phyloP scores from a whole-genome alignment of 805 yeast genomes.

The Wickerhamomyces bisporus region DNA sequence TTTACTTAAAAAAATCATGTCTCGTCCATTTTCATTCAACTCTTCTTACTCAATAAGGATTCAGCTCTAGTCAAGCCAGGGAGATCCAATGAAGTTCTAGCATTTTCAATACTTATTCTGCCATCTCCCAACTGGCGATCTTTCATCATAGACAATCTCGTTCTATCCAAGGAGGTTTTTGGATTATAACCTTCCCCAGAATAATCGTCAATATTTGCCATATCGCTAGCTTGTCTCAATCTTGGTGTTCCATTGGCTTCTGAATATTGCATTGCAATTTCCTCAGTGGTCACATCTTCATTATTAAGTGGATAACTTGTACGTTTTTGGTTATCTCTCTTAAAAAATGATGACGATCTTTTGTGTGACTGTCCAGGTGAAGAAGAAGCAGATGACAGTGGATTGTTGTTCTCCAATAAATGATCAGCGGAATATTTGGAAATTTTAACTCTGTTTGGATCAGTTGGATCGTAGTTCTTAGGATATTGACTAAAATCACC shows the following conservation, averaged over 20 bases:
- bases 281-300: constrained; percentile 31
- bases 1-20: too few relatives aligned
- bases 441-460: constrained; percentile 56
- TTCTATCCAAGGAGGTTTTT: constrained; percentile 34
- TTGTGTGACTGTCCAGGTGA: too few relatives aligned
- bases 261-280: constrained; percentile 31
- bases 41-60: constrained; percentile 23
- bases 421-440: constrained; percentile 37
- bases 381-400: constrained; percentile 10
- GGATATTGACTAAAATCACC: constrained; percentile 71
- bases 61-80: constrained; percentile 38
- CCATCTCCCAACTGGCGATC: constrained; percentile 32
- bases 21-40: too few relatives aligned
- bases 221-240: constrained; percentile 7
- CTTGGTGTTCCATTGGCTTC: constrained; percentile 25
- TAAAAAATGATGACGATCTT: constrained; percentile 36
- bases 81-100: constrained; percentile 34
- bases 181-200: constrained; percentile 11
- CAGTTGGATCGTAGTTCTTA: constrained; percentile 71
- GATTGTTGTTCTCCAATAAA: constrained; percentile 21
- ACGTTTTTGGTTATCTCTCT: constrained; percentile 25
- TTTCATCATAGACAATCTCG: constrained; percentile 32
- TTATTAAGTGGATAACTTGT: constrained; percentile 21
- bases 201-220: constrained; percentile 1
- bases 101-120: constrained; percentile 34